These are phyloP conservation scores for Rhizophora apiculata DNA, from an alignment of 345 rosid species.

Conservation along the genomic window DNA sequence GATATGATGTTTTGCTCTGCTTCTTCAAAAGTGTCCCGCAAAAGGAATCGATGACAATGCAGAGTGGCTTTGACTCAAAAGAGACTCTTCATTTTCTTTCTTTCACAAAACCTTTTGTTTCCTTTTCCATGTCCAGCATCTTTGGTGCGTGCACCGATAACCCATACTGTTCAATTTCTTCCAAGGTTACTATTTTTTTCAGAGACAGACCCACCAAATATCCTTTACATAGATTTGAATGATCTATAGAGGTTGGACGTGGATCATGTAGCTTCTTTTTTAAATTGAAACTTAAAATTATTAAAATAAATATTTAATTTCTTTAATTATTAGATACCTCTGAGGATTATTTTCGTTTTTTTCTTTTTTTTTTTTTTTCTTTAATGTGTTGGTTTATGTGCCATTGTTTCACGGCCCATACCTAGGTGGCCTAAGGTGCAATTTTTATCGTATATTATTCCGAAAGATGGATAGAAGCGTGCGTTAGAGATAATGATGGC, in stretches of 20 bases:
- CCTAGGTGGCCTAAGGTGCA: neutral
- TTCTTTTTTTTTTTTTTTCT: too few species aligned
- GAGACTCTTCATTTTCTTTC: too few species aligned
- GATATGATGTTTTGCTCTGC: too few species aligned
- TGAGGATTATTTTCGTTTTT: too few species aligned
- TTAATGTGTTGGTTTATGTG: neutral
- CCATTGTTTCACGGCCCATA: neutral
- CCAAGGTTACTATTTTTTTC: neutral
- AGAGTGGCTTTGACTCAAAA: neutral
- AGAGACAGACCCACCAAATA: neutral
- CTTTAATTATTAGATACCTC: too few species aligned
- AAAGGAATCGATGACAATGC: conserved; percentile 1
- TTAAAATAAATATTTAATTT: too few species aligned
- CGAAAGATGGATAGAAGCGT: conserved; percentile 19
- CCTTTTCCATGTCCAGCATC: neutral
- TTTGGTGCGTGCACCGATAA: conserved; percentile 26
- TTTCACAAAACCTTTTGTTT: neutral
- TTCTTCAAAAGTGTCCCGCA: conserved; percentile 10
- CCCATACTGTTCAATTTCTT: neutral
- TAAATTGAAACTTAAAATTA: too few species aligned
- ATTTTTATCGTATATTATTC: neutral
- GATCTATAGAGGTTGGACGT: conserved; percentile 1
- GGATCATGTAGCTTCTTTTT: too few species aligned
- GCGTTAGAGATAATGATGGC: conserved; percentile 23
- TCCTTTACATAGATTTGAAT: neutral